Percentiles rank a stretch among this genome's conserved stretches.
phyloP scores from a whole-genome alignment of 305 asterid genomes.

The Lippia alba region DNA sequence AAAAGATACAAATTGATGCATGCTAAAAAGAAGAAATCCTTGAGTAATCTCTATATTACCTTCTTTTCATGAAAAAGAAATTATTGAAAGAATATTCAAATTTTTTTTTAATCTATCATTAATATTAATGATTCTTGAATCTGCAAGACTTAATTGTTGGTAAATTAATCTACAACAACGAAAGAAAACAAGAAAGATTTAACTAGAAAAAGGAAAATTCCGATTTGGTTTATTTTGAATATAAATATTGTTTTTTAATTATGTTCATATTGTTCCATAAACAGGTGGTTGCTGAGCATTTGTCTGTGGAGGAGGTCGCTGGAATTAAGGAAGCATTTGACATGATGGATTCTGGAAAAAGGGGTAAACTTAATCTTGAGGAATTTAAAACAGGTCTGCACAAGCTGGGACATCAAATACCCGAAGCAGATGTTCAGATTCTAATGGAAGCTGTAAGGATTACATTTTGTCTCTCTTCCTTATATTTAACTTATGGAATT shows the following conservation, averaged over 20 bases:
- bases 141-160: too few relatives aligned
- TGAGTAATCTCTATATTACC: too few relatives aligned
- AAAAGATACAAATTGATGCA: too few relatives aligned
- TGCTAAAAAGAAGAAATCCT: too few relatives aligned
- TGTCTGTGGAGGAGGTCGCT: slow-evolving; percentile 67
- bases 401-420: slow-evolving; percentile 60
- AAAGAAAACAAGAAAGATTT: not conserved
- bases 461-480: not conserved
- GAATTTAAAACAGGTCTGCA: slow-evolving; percentile 58
- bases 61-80: too few relatives aligned
- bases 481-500: not conserved
- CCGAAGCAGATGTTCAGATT: slow-evolving; percentile 54
- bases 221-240: not conserved
- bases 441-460: slow-evolving; percentile 68
- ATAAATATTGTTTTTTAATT: too few relatives aligned
- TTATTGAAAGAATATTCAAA: too few relatives aligned
- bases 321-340: slow-evolving; percentile 66
- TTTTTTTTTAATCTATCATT: too few relatives aligned
- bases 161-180: too few relatives aligned
- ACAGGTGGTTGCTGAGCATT: slow-evolving; percentile 66
- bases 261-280: slow-evolving; percentile 5
- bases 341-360: slow-evolving; percentile 54
- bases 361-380: slow-evolving; percentile 48
- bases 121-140: too few relatives aligned
- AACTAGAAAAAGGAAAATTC: not conserved